These are phyloP conservation scores for Tephrocybe sp. DNA, from an alignment of 768 basidiomycete genomes.

Conservation along the genomic window DNA sequence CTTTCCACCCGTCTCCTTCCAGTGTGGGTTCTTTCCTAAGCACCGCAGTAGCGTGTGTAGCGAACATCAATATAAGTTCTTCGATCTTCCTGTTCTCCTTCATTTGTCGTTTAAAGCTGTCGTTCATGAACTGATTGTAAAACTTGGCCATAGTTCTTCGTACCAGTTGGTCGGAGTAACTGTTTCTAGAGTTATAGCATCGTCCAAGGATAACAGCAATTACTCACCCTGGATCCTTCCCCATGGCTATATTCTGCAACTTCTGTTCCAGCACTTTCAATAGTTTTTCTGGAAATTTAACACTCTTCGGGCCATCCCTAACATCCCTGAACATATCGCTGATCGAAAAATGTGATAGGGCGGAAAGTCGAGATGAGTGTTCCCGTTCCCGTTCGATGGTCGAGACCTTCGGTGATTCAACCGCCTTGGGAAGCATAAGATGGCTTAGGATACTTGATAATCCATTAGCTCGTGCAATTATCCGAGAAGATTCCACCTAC, in stretches of 20 bases:
- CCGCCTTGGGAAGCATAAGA: slow-evolving; percentile 60
- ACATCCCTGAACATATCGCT: slow-evolving; percentile 81
- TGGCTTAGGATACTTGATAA: slow-evolving; percentile 66
- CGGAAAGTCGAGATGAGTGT: slow-evolving; percentile 65
- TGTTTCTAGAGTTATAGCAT: slow-evolving; percentile 2
- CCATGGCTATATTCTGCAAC: slow-evolving; percentile 91
- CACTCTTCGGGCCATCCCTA: slow-evolving; percentile 75
- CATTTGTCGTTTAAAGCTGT: slow-evolving; percentile 84
- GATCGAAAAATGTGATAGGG: slow-evolving; percentile 65
- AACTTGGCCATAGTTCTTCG: slow-evolving; percentile 90
- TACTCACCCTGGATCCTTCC: slow-evolving; percentile 83
- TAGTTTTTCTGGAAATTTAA: slow-evolving; percentile 93
- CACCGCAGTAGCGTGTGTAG: slow-evolving; percentile 82
- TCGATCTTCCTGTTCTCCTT: slow-evolving; percentile 97
- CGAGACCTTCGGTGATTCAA: slow-evolving; percentile 28
- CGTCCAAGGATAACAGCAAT: neutral
- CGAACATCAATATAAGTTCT: slow-evolving; percentile 95
- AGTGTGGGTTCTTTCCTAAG: slow-evolving; percentile 88
- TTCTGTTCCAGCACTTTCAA: slow-evolving; percentile 88
- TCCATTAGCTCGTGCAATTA: slow-evolving; percentile 1
- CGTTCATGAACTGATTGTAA: slow-evolving; percentile 85
- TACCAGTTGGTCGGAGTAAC: slow-evolving; percentile 87
- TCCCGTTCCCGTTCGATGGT: slow-evolving; percentile 54
- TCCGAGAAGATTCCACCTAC: slow-evolving; percentile 41
- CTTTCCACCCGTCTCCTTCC: slow-evolving; percentile 86